Conservation (phyloP, 2,329 filamentous ascomycete genomes). For the Gaeumannomyces sp. region DNA sequence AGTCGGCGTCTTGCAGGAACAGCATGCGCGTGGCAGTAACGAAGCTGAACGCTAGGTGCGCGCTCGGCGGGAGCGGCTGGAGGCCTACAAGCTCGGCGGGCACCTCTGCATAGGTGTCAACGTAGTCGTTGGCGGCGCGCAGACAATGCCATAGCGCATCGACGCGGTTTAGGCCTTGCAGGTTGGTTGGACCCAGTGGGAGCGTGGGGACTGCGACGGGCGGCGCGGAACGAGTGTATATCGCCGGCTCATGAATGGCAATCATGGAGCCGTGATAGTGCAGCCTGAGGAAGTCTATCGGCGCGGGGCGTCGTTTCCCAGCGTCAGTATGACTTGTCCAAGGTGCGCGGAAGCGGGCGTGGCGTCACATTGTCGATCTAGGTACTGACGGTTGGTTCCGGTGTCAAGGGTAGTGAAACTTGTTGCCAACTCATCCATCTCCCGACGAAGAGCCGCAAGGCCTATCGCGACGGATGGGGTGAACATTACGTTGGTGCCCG, state of each 20-base stretch:
- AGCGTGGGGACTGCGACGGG: background rate
- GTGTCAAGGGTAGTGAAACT: background rate
- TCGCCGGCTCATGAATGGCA: constrained; percentile 32
- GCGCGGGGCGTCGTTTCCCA: background rate
- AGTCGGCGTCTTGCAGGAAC: constrained; percentile 29
- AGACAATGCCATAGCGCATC: constrained; percentile 33
- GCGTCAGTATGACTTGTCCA: background rate
- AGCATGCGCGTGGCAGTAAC: constrained; percentile 30
- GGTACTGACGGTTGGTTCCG: background rate
- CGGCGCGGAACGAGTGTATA: constrained; percentile 22
- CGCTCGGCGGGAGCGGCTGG: constrained; percentile 24
- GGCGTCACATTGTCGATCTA: too few species aligned
- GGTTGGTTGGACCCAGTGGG: background rate
- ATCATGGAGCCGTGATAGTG: constrained; percentile 27
- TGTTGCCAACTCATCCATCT: constrained; percentile 22
- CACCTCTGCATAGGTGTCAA: constrained; percentile 21
- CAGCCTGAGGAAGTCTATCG: constrained; percentile 23
- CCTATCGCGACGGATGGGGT: constrained; percentile 26
- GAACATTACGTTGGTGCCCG: constrained; percentile 13
- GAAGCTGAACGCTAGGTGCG: constrained; percentile 27
- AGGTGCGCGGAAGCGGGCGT: too few species aligned
- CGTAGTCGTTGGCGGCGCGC: constrained; percentile 21
- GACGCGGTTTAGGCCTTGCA: constrained; percentile 23
- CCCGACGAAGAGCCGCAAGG: constrained; percentile 25
- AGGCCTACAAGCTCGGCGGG: constrained; percentile 21